A percentile compares a stretch with the other conserved stretches of the same genome.
These are phyloP conservation scores for Fagopyrum esculentum DNA, from an alignment of 148 eudicot species.

Conservation along the genomic window DNA sequence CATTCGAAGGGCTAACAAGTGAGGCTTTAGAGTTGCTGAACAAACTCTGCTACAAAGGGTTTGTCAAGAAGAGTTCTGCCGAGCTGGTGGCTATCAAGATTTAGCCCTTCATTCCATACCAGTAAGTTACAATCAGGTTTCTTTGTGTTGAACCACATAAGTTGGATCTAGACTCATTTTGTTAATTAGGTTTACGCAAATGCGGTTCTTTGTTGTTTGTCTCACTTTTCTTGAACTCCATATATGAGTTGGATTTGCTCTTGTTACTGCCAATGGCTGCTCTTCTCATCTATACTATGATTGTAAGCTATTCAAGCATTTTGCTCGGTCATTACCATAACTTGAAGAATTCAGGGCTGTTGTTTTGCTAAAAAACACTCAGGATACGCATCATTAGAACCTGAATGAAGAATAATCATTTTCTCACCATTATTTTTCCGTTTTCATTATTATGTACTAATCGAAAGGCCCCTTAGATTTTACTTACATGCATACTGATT, in stretches of 20 bases:
- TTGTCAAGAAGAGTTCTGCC: conserved; percentile 49
- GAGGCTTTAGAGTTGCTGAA: conserved; percentile 48
- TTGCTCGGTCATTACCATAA: not conserved
- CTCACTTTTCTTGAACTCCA: not conserved
- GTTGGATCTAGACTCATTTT: not conserved
- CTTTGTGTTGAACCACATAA: conserved; percentile 1
- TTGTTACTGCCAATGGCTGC: too few species aligned
- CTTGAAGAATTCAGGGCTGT: not conserved
- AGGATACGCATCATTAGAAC: too few species aligned
- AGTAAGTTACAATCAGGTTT: not conserved
- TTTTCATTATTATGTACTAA: too few species aligned
- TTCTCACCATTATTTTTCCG: too few species aligned
- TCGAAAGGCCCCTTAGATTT: too few species aligned
- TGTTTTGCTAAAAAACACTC: too few species aligned
- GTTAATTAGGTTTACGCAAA: not conserved
- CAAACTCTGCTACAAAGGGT: conserved; percentile 40
- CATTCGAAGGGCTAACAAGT: conserved; percentile 43
- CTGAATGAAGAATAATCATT: too few species aligned
- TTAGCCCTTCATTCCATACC: not conserved
- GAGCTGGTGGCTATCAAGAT: conserved; percentile 32
- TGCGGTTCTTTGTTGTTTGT: not conserved
- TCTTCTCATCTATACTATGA: not conserved
- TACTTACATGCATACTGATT: too few species aligned
- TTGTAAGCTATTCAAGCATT: not conserved
- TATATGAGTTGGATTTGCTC: not conserved